Conservation (phyloP, 768 basidiomycete species). For the Phlegmacium glaucopus region DNA sequence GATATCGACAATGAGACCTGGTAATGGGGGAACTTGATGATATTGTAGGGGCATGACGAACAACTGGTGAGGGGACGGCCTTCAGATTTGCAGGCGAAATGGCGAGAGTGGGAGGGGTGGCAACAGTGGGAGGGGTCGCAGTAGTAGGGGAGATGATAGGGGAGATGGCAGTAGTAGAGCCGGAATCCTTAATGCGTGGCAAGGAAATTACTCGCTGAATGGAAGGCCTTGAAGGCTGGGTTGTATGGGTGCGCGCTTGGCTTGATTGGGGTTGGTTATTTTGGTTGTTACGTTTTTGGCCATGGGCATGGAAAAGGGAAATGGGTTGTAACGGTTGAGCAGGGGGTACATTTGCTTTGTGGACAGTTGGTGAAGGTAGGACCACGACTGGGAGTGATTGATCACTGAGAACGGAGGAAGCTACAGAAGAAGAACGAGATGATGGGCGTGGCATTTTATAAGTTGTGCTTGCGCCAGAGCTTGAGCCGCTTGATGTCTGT, state of each 20-base stretch:
- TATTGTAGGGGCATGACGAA: constrained; percentile 15
- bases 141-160: not conserved
- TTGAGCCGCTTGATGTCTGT: constrained; percentile 21
- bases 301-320: constrained; percentile 37
- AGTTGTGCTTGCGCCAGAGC: constrained; percentile 37
- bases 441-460: constrained; percentile 31
- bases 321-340: constrained; percentile 18
- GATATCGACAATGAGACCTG: constrained; percentile 68
- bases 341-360: constrained; percentile 15
- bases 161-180: not conserved
- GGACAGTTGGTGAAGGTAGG: constrained; percentile 29
- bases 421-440: constrained; percentile 51
- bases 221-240: constrained; percentile 4
- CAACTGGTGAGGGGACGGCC: constrained; percentile 1
- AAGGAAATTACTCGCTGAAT: constrained; percentile 7
- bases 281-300: constrained; percentile 19
- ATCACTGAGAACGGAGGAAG: constrained; percentile 31
- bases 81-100: constrained; percentile 1
- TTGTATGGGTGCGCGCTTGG: not conserved
- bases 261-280: constrained; percentile 14
- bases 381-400: constrained; percentile 7
- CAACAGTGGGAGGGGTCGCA: not conserved
- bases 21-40: constrained; percentile 46
- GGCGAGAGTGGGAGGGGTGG: not conserved
- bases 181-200: not conserved